Percentiles rank a stretch among this genome's conserved stretches.
Conservation (phyloP, 345 rosid genomes). For the Eucalyptus dawsonii region DNA sequence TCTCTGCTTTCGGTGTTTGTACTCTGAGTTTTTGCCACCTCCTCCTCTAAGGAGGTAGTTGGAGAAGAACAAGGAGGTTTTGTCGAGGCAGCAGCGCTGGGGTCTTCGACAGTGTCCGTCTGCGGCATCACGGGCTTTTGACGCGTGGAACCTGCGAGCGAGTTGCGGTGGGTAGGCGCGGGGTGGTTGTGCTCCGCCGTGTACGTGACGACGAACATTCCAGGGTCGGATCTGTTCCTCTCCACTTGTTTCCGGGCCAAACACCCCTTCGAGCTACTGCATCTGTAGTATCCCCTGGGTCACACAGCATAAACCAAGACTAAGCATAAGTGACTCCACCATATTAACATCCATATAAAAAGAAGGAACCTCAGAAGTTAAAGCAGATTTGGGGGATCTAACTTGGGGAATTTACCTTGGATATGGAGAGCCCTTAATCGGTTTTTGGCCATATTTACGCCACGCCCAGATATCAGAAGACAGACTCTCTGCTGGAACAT, state of each 20-base stretch:
- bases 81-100: slow-evolving; percentile 7
- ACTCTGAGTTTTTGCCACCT: slow-evolving; percentile 21
- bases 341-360: background rate
- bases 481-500: slow-evolving; percentile 80
- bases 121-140: slow-evolving; percentile 36
- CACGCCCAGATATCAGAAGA: slow-evolving; percentile 98
- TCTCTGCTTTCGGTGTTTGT: slow-evolving; percentile 36
- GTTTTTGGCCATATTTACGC: slow-evolving; percentile 99
- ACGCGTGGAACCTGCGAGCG: slow-evolving; percentile 90
- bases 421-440: slow-evolving; percentile 97
- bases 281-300: slow-evolving; percentile 87
- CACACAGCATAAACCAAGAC: background rate
- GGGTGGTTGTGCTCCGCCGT: slow-evolving; percentile 95
- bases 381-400: background rate
- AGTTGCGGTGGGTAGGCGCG: slow-evolving; percentile 88
- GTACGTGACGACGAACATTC: slow-evolving; percentile 82
- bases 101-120: background rate
- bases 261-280: slow-evolving; percentile 93
- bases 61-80: slow-evolving; percentile 28
- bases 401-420: slow-evolving; percentile 41
- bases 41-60: slow-evolving; percentile 52
- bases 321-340: background rate
- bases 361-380: background rate
- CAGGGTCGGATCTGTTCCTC: slow-evolving; percentile 92
- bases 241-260: slow-evolving; percentile 98